phyloP scores from a whole-genome alignment of 805 yeast species.

The Candida maris region DNA sequence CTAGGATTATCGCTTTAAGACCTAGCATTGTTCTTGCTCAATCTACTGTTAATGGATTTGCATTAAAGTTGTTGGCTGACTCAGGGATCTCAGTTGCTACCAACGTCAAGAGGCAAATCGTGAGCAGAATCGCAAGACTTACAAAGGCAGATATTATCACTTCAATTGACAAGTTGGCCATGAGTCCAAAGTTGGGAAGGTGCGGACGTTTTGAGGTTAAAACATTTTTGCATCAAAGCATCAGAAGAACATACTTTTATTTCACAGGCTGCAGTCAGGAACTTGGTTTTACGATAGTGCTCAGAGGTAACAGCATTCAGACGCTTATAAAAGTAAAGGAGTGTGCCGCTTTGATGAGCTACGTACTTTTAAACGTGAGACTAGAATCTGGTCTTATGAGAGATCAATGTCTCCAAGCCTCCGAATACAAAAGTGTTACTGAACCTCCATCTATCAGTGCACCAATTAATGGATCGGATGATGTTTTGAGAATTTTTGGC shows the following conservation, averaged over 20 bases:
- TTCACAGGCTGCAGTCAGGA: conserved; percentile 71
- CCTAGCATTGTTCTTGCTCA: conserved; percentile 81
- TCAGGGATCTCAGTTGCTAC: conserved; percentile 80
- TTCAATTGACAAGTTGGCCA: conserved; percentile 80
- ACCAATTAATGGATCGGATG: conserved; percentile 27
- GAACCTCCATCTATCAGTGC: conserved; percentile 17
- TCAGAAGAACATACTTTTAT: conserved; percentile 69
- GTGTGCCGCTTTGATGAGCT: conserved; percentile 75
- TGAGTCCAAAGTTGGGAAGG: conserved; percentile 66
- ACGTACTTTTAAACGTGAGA: conserved; percentile 71
- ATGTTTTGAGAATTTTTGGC: conserved; percentile 31
- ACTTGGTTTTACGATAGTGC: conserved; percentile 77
- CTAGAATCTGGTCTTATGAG: conserved; percentile 74
- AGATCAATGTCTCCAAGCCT: conserved; percentile 59
- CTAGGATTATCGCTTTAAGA: conserved; percentile 66
- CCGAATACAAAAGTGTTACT: conserved; percentile 28
- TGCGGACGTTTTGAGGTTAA: conserved; percentile 72
- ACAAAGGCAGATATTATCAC: conserved; percentile 83
- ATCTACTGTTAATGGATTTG: conserved; percentile 78
- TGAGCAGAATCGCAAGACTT: conserved; percentile 71
- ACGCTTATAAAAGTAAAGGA: conserved; percentile 65
- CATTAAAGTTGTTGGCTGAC: conserved; percentile 64
- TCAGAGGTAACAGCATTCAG: conserved; percentile 75
- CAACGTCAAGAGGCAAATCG: conserved; percentile 75
- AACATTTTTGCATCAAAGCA: conserved; percentile 53